Conservation (phyloP, 768 basidiomycete genomes). For the Chlorophyllum brunneum region DNA sequence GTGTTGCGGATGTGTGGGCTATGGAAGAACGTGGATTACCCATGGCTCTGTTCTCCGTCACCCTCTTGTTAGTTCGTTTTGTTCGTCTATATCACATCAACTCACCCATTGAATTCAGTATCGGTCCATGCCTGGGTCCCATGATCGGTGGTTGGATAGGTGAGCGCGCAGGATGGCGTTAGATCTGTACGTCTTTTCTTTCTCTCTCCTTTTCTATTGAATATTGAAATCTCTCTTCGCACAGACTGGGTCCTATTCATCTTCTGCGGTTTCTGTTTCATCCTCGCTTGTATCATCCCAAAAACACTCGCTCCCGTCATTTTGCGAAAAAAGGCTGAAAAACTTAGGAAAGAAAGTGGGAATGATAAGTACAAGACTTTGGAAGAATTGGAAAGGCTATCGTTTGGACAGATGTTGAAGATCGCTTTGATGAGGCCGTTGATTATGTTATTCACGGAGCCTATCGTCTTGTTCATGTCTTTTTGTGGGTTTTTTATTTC, state of each 20-base stretch:
- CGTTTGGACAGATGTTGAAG: constrained; percentile 29
- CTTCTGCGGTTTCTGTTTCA: constrained; percentile 32
- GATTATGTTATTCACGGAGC: constrained; percentile 39
- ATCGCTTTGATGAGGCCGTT: constrained; percentile 36
- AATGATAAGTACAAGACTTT: constrained; percentile 30
- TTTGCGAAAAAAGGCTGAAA: constrained; percentile 37
- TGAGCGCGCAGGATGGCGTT: constrained; percentile 40
- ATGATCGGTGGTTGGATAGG: constrained; percentile 47
- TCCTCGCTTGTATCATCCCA: constrained; percentile 40
- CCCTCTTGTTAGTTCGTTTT: constrained; percentile 40
- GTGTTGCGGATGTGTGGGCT: constrained; percentile 38
- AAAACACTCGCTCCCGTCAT: constrained; percentile 49
- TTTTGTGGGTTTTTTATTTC: constrained; percentile 26
- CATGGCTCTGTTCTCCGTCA: constrained; percentile 45
- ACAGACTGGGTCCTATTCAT: constrained; percentile 43
- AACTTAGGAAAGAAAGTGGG: constrained; percentile 36
- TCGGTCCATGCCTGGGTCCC: constrained; percentile 47
- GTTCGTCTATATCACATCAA: background rate
- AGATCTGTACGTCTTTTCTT: constrained; percentile 32
- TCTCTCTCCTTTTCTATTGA: background rate
- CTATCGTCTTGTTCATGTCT: constrained; percentile 40
- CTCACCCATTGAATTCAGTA: constrained; percentile 17
- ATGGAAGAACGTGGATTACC: constrained; percentile 41
- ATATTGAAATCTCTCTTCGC: background rate
- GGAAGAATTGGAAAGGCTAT: constrained; percentile 34